phyloP scores from a whole-genome alignment of 2,329 filamentous ascomycete genomes.

The Zasmidium cellare region DNA sequence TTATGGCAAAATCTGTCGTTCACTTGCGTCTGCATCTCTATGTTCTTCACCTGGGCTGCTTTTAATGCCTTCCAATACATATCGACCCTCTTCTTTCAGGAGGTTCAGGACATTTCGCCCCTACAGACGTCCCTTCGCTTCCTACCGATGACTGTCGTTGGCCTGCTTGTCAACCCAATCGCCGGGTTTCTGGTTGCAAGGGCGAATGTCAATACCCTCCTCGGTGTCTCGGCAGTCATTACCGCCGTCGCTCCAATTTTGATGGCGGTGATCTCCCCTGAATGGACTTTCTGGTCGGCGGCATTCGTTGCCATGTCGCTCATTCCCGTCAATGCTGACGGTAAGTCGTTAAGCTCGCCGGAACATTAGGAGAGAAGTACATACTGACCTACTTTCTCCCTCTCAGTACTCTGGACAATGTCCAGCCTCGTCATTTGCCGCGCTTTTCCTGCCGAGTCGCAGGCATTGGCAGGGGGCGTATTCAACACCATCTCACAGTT shows the following conservation, averaged over 20 bases:
- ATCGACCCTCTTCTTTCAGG: not conserved
- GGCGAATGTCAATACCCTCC: not conserved
- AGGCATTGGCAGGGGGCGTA: not conserved
- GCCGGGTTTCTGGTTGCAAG: not conserved
- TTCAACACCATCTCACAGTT: not conserved
- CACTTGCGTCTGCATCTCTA: not conserved
- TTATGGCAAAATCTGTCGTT: not conserved
- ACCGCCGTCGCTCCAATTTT: not conserved
- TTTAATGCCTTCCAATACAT: not conserved
- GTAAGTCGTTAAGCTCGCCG: too few species aligned
- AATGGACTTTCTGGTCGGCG: not conserved
- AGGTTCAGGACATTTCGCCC: not conserved
- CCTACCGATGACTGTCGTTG: not conserved
- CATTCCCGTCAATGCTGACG: not conserved
- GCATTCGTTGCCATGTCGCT: not conserved
- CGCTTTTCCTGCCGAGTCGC: not conserved
- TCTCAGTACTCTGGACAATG: not conserved
- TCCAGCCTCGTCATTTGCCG: not conserved
- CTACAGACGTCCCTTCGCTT: not conserved
- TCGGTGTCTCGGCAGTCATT: not conserved
- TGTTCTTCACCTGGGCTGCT: not conserved
- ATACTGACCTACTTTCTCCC: too few species aligned
- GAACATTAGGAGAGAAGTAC: too few species aligned
- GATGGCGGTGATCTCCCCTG: not conserved
- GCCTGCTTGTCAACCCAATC: not conserved